phyloP scores from a whole-genome alignment of 768 basidiomycete genomes.

The Boletus subcaerulescens region DNA sequence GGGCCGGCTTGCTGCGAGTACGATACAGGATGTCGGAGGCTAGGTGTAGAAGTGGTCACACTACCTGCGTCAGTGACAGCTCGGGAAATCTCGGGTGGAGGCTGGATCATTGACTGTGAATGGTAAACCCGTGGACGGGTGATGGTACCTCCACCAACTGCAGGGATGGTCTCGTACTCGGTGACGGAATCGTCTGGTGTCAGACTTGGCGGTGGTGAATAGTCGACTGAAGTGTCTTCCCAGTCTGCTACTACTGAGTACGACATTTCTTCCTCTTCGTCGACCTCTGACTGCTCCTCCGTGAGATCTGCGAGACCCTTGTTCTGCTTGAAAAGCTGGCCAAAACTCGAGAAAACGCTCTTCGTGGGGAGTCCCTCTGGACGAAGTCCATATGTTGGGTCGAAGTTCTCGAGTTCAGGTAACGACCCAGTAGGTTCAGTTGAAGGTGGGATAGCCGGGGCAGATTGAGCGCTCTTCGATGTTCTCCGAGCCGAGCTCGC shows the following conservation, averaged over 20 bases:
- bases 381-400: constrained; percentile 94
- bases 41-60: not conserved
- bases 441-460: constrained; percentile 18
- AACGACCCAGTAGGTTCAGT: constrained; percentile 29
- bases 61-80: constrained; percentile 55
- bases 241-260: constrained; percentile 70
- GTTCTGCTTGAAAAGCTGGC: constrained; percentile 63
- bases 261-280: constrained; percentile 41
- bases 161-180: constrained; percentile 87
- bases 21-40: constrained; percentile 1
- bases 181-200: constrained; percentile 42
- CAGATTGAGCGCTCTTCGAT: constrained; percentile 15
- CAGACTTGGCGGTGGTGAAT: constrained; percentile 45
- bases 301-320: constrained; percentile 78
- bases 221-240: constrained; percentile 55
- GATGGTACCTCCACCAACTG: constrained; percentile 87
- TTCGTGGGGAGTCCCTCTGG: constrained; percentile 88
- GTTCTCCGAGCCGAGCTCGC: constrained; percentile 31
- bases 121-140: constrained; percentile 84
- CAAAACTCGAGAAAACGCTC: constrained; percentile 76
- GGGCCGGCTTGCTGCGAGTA: constrained; percentile 30
- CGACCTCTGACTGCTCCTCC: constrained; percentile 52
- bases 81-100: constrained; percentile 32
- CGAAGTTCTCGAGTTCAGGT: constrained; percentile 75
- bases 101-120: constrained; percentile 73